Evolutionary conservation across 2,329 filamentous ascomycete genomes (phyloP).

Genomic region (Rutstroemia sydowiana): DNA sequence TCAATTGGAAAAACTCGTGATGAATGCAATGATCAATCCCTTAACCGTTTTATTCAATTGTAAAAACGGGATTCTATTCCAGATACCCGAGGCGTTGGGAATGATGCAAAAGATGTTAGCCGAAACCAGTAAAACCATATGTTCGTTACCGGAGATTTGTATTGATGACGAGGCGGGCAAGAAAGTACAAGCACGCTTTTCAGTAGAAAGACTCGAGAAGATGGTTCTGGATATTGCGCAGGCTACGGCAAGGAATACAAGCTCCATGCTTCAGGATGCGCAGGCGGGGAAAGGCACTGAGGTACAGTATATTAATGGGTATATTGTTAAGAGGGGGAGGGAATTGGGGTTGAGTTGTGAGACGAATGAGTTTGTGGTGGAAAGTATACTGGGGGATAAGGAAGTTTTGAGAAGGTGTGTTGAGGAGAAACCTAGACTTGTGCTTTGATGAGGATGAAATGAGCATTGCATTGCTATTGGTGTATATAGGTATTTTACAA

Average conservation of each 20-base stretch:
- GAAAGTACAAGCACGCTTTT: not conserved
- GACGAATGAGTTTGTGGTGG: slow-evolving; percentile 36
- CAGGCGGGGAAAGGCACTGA: slow-evolving; percentile 39
- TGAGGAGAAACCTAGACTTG: too few species aligned
- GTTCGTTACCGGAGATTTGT: slow-evolving; percentile 29
- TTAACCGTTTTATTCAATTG: slow-evolving; percentile 72
- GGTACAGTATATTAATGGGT: slow-evolving; percentile 53
- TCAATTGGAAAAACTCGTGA: slow-evolving; percentile 82
- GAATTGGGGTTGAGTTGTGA: slow-evolving; percentile 29
- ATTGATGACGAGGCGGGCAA: not conserved
- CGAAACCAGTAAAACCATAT: slow-evolving; percentile 71
- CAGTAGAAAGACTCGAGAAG: slow-evolving; percentile 27
- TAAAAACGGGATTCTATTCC: slow-evolving; percentile 70
- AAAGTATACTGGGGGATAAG: slow-evolving; percentile 7
- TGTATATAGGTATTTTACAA: too few species aligned
- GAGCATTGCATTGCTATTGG: too few species aligned
- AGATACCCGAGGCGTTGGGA: slow-evolving; percentile 43
- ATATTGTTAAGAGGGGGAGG: slow-evolving; percentile 33
- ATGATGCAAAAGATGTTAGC: slow-evolving; percentile 45
- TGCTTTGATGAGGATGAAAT: too few species aligned
- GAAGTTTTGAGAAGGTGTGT: not conserved
- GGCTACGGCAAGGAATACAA: slow-evolving; percentile 47
- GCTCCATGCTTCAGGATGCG: slow-evolving; percentile 57
- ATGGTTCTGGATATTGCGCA: slow-evolving; percentile 38
- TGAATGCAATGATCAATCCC: slow-evolving; percentile 77